Conservation (phyloP, 495 filamentous ascomycete species). For the Margaritispora aquatica region DNA sequence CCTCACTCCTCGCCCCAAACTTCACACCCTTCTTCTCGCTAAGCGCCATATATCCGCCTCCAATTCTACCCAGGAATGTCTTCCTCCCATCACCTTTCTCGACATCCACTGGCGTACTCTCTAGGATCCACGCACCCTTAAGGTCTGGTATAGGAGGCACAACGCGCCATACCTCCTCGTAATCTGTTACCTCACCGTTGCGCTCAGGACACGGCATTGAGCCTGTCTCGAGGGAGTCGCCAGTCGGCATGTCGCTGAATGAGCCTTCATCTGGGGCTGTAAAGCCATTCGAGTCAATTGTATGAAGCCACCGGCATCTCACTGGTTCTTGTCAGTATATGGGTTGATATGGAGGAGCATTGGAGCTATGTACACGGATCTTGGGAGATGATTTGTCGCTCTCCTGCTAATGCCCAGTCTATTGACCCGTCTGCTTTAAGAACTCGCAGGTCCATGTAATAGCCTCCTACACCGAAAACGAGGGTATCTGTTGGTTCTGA, state of each 20-base stretch:
- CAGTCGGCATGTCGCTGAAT: constrained; percentile 9
- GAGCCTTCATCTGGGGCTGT: constrained; percentile 6
- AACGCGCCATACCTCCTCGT: constrained; percentile 13
- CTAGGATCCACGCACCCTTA: constrained; percentile 9
- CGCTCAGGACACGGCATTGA: constrained; percentile 12
- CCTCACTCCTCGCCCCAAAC: constrained; percentile 16
- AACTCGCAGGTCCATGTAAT: constrained; percentile 12
- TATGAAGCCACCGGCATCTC: constrained; percentile 12
- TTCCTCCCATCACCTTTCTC: constrained; percentile 6
- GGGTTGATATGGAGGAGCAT: background rate
- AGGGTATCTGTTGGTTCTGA: constrained; percentile 39
- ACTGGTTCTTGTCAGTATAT: constrained; percentile 1
- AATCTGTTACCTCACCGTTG: background rate
- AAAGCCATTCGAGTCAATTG: constrained; percentile 10
- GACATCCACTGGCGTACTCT: background rate
- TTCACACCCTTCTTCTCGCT: background rate
- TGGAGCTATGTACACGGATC: constrained; percentile 5
- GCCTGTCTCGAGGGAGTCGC: constrained; percentile 11
- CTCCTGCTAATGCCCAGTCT: constrained; percentile 14
- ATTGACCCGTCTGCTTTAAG: constrained; percentile 6
- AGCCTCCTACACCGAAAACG: constrained; percentile 21
- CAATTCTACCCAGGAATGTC: constrained; percentile 11
- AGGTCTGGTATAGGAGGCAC: constrained; percentile 1
- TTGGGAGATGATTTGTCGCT: constrained; percentile 2
- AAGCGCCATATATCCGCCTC: constrained; percentile 13